A percentile compares a stretch with the other conserved stretches of the same genome.
Evolutionary conservation across 2,329 filamentous ascomycete genomes (phyloP).

Genomic region (Alternaria viburni): DNA sequence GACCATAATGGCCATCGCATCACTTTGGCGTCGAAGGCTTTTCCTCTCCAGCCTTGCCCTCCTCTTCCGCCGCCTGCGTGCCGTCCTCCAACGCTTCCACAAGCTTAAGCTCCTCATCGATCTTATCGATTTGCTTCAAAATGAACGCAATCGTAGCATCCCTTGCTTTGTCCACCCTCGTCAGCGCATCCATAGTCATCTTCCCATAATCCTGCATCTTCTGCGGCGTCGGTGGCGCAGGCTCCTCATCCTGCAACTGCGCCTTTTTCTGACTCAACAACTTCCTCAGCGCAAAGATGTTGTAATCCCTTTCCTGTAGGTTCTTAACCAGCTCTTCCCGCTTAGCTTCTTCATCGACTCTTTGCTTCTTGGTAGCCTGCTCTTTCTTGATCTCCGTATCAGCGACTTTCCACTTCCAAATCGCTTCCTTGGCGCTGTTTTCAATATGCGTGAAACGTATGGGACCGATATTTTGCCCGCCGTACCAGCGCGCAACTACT

Average conservation of each 20-base stretch:
- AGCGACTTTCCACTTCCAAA: conserved; percentile 51
- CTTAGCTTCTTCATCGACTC: conserved; percentile 43
- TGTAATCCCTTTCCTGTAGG: conserved; percentile 53
- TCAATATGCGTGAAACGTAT: conserved; percentile 62
- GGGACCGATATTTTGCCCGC: conserved; percentile 60
- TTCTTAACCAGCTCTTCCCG: conserved; percentile 48
- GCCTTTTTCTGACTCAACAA: conserved; percentile 54
- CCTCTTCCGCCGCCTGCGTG: conserved; percentile 2
- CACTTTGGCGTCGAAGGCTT: conserved; percentile 8
- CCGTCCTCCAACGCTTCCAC: conserved; percentile 31
- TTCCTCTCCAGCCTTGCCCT: not conserved
- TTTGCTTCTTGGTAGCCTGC: conserved; percentile 46
- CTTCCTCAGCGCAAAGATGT: conserved; percentile 55
- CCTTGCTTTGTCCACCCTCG: conserved; percentile 56
- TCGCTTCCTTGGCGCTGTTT: conserved; percentile 55
- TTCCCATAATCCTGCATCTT: conserved; percentile 49
- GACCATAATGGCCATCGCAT: not conserved
- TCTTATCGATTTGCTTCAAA: conserved; percentile 59
- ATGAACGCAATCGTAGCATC: conserved; percentile 61
- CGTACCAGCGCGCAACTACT: conserved; percentile 63
- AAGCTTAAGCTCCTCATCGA: conserved; percentile 50
- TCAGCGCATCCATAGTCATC: conserved; percentile 51
- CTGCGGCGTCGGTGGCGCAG: conserved; percentile 36
- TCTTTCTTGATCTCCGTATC: conserved; percentile 40
- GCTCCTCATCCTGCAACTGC: conserved; percentile 34